Base-by-base conservation (phyloP, 2,329 filamentous ascomycete species). In the Xylariaceae sp. region DNA sequence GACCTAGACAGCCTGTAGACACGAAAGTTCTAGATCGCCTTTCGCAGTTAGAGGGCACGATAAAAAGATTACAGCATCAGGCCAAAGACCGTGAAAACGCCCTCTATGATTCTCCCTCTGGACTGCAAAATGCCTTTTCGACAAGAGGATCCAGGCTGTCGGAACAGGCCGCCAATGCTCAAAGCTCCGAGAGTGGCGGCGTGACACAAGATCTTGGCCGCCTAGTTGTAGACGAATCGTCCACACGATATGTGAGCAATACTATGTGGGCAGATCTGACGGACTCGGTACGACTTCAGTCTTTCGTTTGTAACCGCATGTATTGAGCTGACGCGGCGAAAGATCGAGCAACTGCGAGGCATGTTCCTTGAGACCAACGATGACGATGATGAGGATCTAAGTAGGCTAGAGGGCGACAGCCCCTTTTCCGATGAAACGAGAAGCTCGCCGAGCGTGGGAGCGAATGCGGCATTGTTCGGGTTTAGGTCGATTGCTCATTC, bases 211-310 rank as follows among this genome's bases (percentile, higher is more conserved):
- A 48, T 19, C 11, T 58, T 9, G 57, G 55, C 41, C 49, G 53
- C 6, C 50, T 59, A 4, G 45, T 59, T 11, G 32, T 59, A 30
- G 55, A 51, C 15, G 55, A 58, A 35, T 49, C 55, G 15, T 51
- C 54, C 9, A 59, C 53, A 31, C 54, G 51, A 11, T 59, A 59
- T 44, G 51, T 59, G 12, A 52, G 55, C 35, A 65, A 63, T 55
- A 43, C 57, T 22, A 54, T 59, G 39, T 66, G 62, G 62, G 57
- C 59, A 36, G 60, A 58, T 42, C 39, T 67, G 51, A 65, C 59
- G 33, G 59, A 65, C 40, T 58, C 63, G 52, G 64, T 66, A 52
- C 54, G 59, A 45, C 7, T 18, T 38, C 31, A 30, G 31, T 27
- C 4, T 27, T 27, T 27, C 22, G 7, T 27, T 7, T 5, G 22